phyloP scores from a whole-genome alignment of 73 alveolate species.

The Durusdinium trenchii region DNA sequence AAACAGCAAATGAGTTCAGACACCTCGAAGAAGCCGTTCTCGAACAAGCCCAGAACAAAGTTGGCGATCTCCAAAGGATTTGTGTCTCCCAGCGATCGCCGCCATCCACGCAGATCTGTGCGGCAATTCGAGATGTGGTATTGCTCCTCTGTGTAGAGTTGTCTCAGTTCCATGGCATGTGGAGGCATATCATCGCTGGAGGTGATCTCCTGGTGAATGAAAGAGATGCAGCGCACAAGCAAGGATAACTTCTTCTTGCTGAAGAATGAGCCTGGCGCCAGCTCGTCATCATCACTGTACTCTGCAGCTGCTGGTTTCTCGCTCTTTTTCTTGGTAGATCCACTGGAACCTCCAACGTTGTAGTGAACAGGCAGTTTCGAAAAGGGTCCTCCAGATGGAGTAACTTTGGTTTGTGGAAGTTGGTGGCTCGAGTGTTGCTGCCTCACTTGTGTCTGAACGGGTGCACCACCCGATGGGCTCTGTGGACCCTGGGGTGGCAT shows the following conservation, averaged over 20 bases:
- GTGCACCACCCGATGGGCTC: too few relatives aligned
- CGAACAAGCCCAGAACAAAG: slow-evolving; percentile 69
- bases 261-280: slow-evolving; percentile 62
- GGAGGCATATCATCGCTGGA: slow-evolving; percentile 25
- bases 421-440: too few relatives aligned
- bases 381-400: too few relatives aligned
- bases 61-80: slow-evolving; percentile 82
- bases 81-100: slow-evolving; percentile 77
- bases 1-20: slow-evolving; percentile 67
- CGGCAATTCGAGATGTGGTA: slow-evolving; percentile 66
- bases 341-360: too few relatives aligned
- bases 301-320: too few relatives aligned
- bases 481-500: too few relatives aligned
- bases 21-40: slow-evolving; percentile 90
- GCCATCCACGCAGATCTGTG: slow-evolving; percentile 88
- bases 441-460: too few relatives aligned
- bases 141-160: slow-evolving; percentile 57
- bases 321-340: too few relatives aligned
- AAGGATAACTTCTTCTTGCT: slow-evolving; percentile 52
- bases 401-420: too few relatives aligned
- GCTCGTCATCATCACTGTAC: slow-evolving; percentile 93
- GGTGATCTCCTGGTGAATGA: slow-evolving; percentile 72
- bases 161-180: slow-evolving; percentile 42
- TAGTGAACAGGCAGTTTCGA: too few relatives aligned
- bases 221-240: slow-evolving; percentile 88